phyloP scores from a whole-genome alignment of 371 early-diverging fungal species.

The Saksenaea oblongispora region DNA sequence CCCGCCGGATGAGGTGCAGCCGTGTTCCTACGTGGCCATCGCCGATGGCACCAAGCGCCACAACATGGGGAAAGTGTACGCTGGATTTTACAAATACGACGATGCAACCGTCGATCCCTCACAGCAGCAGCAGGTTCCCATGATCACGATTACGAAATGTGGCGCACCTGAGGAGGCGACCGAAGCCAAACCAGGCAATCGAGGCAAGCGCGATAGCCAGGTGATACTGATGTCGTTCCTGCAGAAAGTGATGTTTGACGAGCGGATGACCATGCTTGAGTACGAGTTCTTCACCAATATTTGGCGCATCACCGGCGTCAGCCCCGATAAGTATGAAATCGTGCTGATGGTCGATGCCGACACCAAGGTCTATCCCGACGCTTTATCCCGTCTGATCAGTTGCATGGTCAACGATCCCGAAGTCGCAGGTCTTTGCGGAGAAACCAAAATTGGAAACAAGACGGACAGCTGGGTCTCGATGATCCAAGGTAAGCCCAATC shows the following conservation, averaged over 20 bases:
- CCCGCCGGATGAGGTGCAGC: conserved; percentile 47
- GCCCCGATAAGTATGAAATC: conserved; percentile 85
- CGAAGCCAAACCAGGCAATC: conserved; percentile 87
- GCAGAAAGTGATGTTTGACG: conserved; percentile 92
- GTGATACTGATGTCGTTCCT: conserved; percentile 98
- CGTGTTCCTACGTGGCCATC: conserved; percentile 85
- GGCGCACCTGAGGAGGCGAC: conserved; percentile 79
- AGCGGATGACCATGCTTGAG: conserved; percentile 95
- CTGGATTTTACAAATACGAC: conserved; percentile 83
- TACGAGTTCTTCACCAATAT: conserved; percentile 94
- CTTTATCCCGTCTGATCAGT: conserved; percentile 69
- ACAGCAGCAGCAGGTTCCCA: conserved; percentile 69
- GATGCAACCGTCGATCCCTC: conserved; percentile 47
- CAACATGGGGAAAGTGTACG: conserved; percentile 93
- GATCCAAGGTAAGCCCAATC: conserved; percentile 68
- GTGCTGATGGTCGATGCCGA: conserved; percentile 98
- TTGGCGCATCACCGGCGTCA: conserved; percentile 78
- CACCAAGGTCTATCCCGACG: conserved; percentile 84
- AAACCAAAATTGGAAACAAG: conserved; percentile 90
- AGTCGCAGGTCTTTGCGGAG: conserved; percentile 85
- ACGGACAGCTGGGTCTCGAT: conserved; percentile 82
- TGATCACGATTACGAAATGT: conserved; percentile 90
- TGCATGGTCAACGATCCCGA: conserved; percentile 75
- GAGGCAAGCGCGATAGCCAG: conserved; percentile 99
- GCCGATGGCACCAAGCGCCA: conserved; percentile 88